Evolutionary conservation across 2,329 filamentous ascomycete genomes (phyloP), one percentile per base, ranked within the genome.

Genomic region (Sclerotinia borealis): DNA sequence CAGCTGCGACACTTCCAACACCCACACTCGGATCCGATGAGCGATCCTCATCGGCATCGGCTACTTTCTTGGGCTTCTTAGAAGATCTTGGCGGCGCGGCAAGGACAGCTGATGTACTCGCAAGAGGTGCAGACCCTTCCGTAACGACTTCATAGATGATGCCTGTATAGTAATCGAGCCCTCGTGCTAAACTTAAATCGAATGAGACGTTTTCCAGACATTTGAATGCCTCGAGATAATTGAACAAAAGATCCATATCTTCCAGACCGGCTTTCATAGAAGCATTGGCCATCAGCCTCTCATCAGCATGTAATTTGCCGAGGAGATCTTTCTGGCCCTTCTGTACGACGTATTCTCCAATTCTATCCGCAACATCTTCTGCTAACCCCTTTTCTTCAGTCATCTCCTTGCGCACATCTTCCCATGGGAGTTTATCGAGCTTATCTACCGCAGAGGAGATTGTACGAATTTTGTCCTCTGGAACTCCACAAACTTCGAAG

Each of bases 371-470:
- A 36, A 93, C 85, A 17, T 85, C 87, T 29, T 81, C 80, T 48
- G 86, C 84, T 1, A 98, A 81, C 0, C 92, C 92, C 79, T 97
- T 97, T 68, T 96, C 90, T 69, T 93, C 90, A 0, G 90, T 88
- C 93, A 97, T 97, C 76, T 97, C 93, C 76, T 89, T 90, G 75
- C 88, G 87, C 60, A 97, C 93, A 68, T 96, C 92, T 37, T 83
- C 84, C 93, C 93, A 97, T 1, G 92, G 89, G 73, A 88, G 80
- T 79, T 98, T 98, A 77, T 97, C 93, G 61, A 98, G 81, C 80
- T 98, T 98, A 79, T 98, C 93, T 52, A 98, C 93, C 2, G 93
- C 93, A 29, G 90, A 95, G 45, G 90, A 95, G 72, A 97, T 97
- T 36, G 90, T 86, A 62, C 93, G 85, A 69, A 96, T 90, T 81